Base-by-base conservation (phyloP, 306 rosid genomes). In the Argentina anserina region DNA sequence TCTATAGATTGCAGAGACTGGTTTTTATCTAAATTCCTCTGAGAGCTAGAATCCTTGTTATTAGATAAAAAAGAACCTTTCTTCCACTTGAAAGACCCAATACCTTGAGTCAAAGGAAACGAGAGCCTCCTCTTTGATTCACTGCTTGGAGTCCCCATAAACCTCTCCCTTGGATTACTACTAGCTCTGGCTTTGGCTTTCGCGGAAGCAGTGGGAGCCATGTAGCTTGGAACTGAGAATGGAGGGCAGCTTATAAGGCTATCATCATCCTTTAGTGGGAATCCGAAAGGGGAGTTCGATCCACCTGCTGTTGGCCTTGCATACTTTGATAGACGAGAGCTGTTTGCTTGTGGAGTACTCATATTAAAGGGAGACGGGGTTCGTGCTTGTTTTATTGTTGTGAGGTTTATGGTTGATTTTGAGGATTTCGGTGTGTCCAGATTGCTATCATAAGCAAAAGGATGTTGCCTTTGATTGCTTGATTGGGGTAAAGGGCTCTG, bases 161-260 rank as follows among this genome's bases (percentile, higher is more conserved):
- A 79, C 78, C 95, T 89, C 64, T 94, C 98, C 84, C 81, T 88
- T 17, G 91, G 96, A 73, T 86, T 86, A 67, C 98, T 88, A 73
- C 28, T 69, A 17, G 86, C 90, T 42, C 96, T 85, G 3, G 74
- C 87, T 80, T 88, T 91, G 62, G 99, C 97, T 75, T 78, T 82
- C 31, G 99, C 93, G 21, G 99, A 91, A 69, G 75, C 82, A 0
- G 99, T 95, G 15, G 97, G 87, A 70, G 77, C 77, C 99, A 91
- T 95, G 87, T 95, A 95, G 76, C 34, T 89, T 47, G 99, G 99
- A 67, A 81, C 97, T 0, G 97, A 88, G 76, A 95, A 95, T 1
- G 97, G 97, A 0, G 99, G 99, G 82, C 99, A 95, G 77, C 99
- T 95, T 67, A 76, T 83, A 72, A 95, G 93, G 75, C 99, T 95